Evolutionary conservation across 345 rosid genomes (phyloP).

Genomic region (Zanthoxylum bungeanum): DNA sequence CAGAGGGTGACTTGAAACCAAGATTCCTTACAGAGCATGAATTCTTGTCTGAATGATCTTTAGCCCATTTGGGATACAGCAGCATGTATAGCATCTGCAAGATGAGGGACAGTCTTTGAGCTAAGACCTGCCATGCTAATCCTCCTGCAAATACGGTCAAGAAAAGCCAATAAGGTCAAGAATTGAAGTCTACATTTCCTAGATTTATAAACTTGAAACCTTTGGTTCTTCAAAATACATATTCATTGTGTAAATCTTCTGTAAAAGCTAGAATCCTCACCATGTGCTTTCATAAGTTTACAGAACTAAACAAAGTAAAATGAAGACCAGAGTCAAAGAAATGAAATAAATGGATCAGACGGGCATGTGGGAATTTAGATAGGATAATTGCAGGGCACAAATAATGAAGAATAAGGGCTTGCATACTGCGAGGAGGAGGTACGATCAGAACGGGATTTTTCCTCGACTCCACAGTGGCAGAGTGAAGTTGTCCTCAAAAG

Average conservation of each 20-base stretch:
- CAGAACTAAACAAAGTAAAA: background rate
- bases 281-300: background rate
- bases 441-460: background rate
- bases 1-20: background rate
- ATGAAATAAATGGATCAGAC: background rate
- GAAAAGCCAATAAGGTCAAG: background rate
- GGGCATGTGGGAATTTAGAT: background rate
- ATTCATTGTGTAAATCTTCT: background rate
- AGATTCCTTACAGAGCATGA: background rate
- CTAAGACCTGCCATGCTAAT: constrained; percentile 82
- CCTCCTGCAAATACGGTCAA: constrained; percentile 49
- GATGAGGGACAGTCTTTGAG: constrained; percentile 56
- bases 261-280: background rate
- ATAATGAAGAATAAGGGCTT: background rate
- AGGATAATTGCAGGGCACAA: background rate
- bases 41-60: constrained; percentile 5
- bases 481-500: background rate
- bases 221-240: background rate
- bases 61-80: constrained; percentile 44
- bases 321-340: background rate
- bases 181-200: background rate
- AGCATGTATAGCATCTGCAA: constrained; percentile 70
- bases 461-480: background rate
- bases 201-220: background rate
- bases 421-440: background rate